phyloP scores from a whole-genome alignment of 768 basidiomycete species.

The Lentinula raphanica region DNA sequence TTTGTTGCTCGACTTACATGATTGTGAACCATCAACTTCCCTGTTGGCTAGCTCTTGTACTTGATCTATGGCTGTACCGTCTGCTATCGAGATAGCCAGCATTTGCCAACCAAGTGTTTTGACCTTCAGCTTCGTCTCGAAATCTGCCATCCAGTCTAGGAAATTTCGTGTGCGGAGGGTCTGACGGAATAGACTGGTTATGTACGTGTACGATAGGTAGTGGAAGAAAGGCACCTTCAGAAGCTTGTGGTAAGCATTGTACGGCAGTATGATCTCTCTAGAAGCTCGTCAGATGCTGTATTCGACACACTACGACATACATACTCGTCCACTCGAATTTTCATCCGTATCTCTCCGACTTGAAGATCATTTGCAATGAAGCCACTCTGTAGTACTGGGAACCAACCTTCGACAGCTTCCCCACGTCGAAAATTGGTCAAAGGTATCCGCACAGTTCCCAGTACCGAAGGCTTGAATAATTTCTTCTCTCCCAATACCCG shows the following conservation, averaged over 20 bases:
- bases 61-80: constrained; percentile 58
- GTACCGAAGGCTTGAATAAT: constrained; percentile 42
- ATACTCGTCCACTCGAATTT: constrained; percentile 72
- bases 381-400: constrained; percentile 58
- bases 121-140: constrained; percentile 61
- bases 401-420: constrained; percentile 80
- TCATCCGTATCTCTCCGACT: constrained; percentile 72
- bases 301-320: constrained; percentile 16
- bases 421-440: constrained; percentile 69
- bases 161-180: constrained; percentile 55
- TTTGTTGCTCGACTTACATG: constrained; percentile 39
- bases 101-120: constrained; percentile 58
- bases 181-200: constrained; percentile 22
- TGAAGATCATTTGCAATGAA: constrained; percentile 47
- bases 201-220: not conserved
- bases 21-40: constrained; percentile 65
- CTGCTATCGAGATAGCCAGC: constrained; percentile 66
- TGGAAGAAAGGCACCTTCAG: constrained; percentile 48
- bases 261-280: constrained; percentile 79
- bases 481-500: constrained; percentile 68
- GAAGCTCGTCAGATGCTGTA: constrained; percentile 8
- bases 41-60: constrained; percentile 63
- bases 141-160: constrained; percentile 70
- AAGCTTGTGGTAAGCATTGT: constrained; percentile 53
- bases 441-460: constrained; percentile 62